These are phyloP conservation scores for Penicillium sp. DNA, from an alignment of 2,329 filamentous ascomycete species.

Conservation along the genomic window DNA sequence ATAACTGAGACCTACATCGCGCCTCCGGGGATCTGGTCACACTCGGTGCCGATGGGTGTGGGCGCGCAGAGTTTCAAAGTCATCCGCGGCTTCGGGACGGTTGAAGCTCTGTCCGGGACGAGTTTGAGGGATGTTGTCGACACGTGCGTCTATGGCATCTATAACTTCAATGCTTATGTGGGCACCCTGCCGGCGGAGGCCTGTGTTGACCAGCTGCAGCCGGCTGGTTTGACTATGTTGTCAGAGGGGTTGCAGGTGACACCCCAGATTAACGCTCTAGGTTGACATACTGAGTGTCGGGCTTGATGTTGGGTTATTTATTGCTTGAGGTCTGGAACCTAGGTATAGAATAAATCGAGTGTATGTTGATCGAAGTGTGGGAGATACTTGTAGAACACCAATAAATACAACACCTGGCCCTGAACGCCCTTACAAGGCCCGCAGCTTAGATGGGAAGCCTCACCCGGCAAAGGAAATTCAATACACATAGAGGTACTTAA, in stretches of 20 bases:
- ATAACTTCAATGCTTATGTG: conserved; percentile 58
- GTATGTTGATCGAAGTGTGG: background rate
- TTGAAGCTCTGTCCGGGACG: conserved; percentile 43
- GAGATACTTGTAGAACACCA: too few relatives aligned
- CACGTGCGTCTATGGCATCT: conserved; percentile 50
- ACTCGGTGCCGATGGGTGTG: conserved; percentile 47
- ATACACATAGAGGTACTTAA: background rate
- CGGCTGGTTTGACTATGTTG: conserved; percentile 31
- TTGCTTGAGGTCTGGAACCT: background rate
- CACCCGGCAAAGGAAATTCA: background rate
- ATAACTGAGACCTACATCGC: conserved; percentile 47
- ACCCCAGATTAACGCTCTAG: conserved; percentile 30
- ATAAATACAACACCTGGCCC: background rate
- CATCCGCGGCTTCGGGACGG: conserved; percentile 38
- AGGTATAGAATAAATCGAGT: background rate
- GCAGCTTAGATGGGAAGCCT: background rate
- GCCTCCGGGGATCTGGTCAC: conserved; percentile 46
- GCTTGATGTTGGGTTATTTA: too few relatives aligned
- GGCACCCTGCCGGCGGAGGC: conserved; percentile 46
- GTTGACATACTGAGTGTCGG: too few relatives aligned
- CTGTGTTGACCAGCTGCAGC: conserved; percentile 36
- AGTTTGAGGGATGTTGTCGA: conserved; percentile 52
- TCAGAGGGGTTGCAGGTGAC: conserved; percentile 28
- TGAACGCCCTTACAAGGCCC: background rate
- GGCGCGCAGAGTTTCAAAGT: conserved; percentile 51